phyloP scores from a whole-genome alignment of 73 alveolate genomes.

The Breviolum minutum region DNA sequence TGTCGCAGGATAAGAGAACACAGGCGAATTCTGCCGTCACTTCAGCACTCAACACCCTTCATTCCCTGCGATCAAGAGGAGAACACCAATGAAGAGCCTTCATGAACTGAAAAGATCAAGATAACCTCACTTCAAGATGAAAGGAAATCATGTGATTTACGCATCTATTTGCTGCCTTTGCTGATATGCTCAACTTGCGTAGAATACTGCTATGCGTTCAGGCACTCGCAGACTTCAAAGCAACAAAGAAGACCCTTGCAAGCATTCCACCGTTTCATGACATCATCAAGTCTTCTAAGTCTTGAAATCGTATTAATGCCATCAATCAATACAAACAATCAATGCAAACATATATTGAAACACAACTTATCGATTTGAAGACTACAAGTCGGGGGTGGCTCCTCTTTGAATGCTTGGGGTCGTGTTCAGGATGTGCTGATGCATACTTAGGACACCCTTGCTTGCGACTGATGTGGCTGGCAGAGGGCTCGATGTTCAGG shows the following conservation, averaged over 20 bases:
- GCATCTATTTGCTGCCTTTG: neutral
- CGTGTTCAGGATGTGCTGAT: neutral
- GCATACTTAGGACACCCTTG: slow-evolving; percentile 96
- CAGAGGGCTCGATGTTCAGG: slow-evolving; percentile 98
- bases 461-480: slow-evolving; percentile 99
- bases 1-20: slow-evolving; percentile 98
- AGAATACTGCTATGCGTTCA: neutral
- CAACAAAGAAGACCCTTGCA: slow-evolving; percentile 96
- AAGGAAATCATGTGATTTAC: neutral
- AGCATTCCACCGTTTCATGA: neutral
- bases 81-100: too few species aligned
- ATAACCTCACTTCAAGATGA: too few species aligned
- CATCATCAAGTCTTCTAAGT: too few species aligned
- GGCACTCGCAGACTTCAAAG: slow-evolving; percentile 98
- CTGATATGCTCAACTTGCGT: neutral
- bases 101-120: too few species aligned
- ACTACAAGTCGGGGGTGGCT: neutral
- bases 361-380: neutral
- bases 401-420: too few species aligned
- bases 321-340: neutral
- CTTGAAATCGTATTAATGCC: neutral
- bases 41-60: too few species aligned
- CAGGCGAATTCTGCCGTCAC: slow-evolving; percentile 49
- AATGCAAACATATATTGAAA: neutral
- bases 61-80: too few species aligned